Evolutionary conservation across 768 basidiomycete species (phyloP), one percentile per base, ranked within the genome.

Genomic region (Suillus tomentosus): DNA sequence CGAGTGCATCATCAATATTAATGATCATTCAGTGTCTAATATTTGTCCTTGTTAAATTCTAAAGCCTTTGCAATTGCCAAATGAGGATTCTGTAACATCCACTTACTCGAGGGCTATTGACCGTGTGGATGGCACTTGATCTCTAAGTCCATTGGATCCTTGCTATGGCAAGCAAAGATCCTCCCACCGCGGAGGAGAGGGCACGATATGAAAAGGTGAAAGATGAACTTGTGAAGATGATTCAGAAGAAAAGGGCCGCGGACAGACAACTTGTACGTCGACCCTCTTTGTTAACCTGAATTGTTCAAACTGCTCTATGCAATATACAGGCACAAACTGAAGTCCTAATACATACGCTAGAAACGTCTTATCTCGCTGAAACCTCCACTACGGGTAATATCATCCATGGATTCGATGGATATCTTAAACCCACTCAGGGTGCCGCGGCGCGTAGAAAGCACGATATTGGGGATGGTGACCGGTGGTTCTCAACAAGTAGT

Each of bases 301-400:
- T 27, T 39, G 3, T 59, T 42, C 40, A 40, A 24, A 24, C 34
- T 57, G 40, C 39, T 62, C 62, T 43, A 43, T 45, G 53, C 37
- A 40, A 27, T 39, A n/a, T 57, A 56, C 65, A 94, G 92, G 90
- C 91, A 24, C 84, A 88, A 69, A 80, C 91, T 63, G 93, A 95
- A 77, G 79, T 86, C 36, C 86, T 91, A 69, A 90, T 95, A 68
- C 91, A 91, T 77, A 87, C 85, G 65, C 80, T 91, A 34, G 93
- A 95, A 74, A 85, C 85, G 10, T 77, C 82, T 4, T 95, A 94
- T 74, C 79, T 95, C 42, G 85, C 86, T 8, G 93, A 95, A 60
- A 94, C 93, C 0, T 85, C 88, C 1, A 88, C 86, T 69, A 91
- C 92, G 19, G 93, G 93, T 37, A 94, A 95, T 68, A 94, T 95